Base-by-base conservation (phyloP, 371 early-diverging fungal species). In the Thermomucor indicae-seudaticae region DNA sequence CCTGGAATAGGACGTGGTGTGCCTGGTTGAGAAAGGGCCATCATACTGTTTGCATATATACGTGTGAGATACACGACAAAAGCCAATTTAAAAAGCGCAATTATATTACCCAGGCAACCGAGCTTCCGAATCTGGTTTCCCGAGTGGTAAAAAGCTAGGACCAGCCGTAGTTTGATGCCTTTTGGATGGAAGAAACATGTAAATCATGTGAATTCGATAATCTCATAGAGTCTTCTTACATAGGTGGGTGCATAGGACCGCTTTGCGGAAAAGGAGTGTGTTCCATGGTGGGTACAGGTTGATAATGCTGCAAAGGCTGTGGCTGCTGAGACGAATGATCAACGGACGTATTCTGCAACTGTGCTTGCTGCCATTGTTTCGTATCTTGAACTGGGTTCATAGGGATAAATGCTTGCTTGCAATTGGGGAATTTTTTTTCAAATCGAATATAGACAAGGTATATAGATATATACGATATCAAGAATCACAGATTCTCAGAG, bases 21-120 rank as follows among this genome's bases (percentile, higher is more conserved):
- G 11, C 45, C 30, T 40, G 58, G 58, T 43, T 58, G 53, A 28
- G 58, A 58, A n/a, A 28, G 41, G 32, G 28, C 46, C 46, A 46
- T 46, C 55, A 55, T 55, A 42, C 55, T 55, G 43, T 16, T 31
- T 22, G n/a, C n/a, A n/a, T n/a, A n/a, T n/a, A n/a, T n/a, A n/a
- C n/a, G n/a, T n/a, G n/a, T n/a, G n/a, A n/a, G n/a, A n/a, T n/a
- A n/a, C n/a, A n/a, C n/a, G n/a, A n/a, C n/a, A n/a, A n/a, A n/a
- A n/a, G n/a, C n/a, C n/a, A n/a, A n/a, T n/a, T n/a, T n/a, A n/a
- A n/a, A n/a, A n/a, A n/a, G n/a, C n/a, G n/a, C n/a, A n/a, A n/a
- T n/a, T n/a, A n/a, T n/a, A n/a, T n/a, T 64, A 69, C 70, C 65
- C 63, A 59, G 70, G 70, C 34, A 69, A 55, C 24, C 62, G 55